Conservation (phyloP, 148 eudicot species). For the Drosera capensis region DNA sequence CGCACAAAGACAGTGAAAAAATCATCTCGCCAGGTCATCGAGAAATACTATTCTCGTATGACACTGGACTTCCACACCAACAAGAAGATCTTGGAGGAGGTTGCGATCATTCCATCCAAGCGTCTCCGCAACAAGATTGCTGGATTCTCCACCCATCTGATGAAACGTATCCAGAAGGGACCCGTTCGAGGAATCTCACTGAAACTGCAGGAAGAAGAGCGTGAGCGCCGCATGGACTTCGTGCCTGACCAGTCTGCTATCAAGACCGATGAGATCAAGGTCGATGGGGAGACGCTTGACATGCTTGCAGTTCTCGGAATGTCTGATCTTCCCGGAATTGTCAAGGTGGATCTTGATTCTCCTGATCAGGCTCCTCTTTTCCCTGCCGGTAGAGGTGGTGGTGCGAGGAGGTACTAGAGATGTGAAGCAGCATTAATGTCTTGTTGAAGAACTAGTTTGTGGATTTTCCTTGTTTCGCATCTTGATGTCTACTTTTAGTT, state of each 20-base stretch:
- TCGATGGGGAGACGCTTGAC: slow-evolving; percentile 27
- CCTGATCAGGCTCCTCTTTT: too few species aligned
- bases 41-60: slow-evolving; percentile 29
- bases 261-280: slow-evolving; percentile 10
- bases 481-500: too few species aligned
- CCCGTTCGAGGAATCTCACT: slow-evolving; percentile 35
- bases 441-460: too few species aligned
- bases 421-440: too few species aligned
- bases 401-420: too few species aligned
- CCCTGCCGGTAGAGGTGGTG: too few species aligned
- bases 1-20: slow-evolving; percentile 33
- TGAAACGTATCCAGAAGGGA: slow-evolving; percentile 38
- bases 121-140: slow-evolving; percentile 39
- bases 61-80: slow-evolving; percentile 39
- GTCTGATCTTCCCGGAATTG: slow-evolving; percentile 24
- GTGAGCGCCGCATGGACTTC: slow-evolving; percentile 37
- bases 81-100: slow-evolving; percentile 36
- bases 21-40: slow-evolving; percentile 26
- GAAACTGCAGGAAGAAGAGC: slow-evolving; percentile 32
- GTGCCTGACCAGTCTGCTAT: slow-evolving; percentile 35
- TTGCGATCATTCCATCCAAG: slow-evolving; percentile 35
- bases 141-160: slow-evolving; percentile 36
- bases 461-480: too few species aligned
- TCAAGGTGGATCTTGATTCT: slow-evolving; percentile 19
- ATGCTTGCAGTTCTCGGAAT: slow-evolving; percentile 33